Conservation (phyloP, 1,139 yeast genomes). For the Debaryomycetaceae sp. region DNA sequence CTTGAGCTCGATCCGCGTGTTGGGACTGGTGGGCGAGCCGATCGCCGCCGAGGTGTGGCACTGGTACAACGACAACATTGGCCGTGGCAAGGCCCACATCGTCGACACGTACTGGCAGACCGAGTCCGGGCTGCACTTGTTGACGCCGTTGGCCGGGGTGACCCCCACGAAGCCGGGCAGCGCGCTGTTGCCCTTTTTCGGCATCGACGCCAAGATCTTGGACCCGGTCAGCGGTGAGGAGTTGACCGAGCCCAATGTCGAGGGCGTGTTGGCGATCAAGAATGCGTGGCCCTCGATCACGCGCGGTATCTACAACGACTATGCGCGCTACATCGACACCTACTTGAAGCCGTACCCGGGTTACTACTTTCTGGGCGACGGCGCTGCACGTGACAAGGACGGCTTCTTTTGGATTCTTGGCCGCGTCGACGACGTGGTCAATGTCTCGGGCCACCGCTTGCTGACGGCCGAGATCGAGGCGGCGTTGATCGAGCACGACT, state of each 20-base stretch:
- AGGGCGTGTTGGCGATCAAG: slow-evolving; percentile 71
- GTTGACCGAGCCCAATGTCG: slow-evolving; percentile 56
- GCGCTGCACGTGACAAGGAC: slow-evolving; percentile 75
- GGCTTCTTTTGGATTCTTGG: slow-evolving; percentile 81
- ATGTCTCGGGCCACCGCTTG: slow-evolving; percentile 75
- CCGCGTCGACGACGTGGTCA: slow-evolving; percentile 79
- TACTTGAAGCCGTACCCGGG: slow-evolving; percentile 67
- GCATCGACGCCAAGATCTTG: slow-evolving; percentile 62
- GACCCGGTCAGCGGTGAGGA: slow-evolving; percentile 73
- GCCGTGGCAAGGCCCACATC: slow-evolving; percentile 69
- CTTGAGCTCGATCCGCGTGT: slow-evolving; percentile 60
- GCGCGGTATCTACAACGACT: slow-evolving; percentile 70
- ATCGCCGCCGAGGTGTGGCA: slow-evolving; percentile 93
- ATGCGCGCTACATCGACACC: slow-evolving; percentile 64
- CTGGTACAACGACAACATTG: slow-evolving; percentile 81
- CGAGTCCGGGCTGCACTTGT: slow-evolving; percentile 72
- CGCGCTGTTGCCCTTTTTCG: slow-evolving; percentile 75
- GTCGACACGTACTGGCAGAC: slow-evolving; percentile 86
- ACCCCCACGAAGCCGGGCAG: slow-evolving; percentile 79
- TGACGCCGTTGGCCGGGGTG: slow-evolving; percentile 67
- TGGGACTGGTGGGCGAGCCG: slow-evolving; percentile 91
- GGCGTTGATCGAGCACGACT: slow-evolving; percentile 64
- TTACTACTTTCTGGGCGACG: slow-evolving; percentile 75
- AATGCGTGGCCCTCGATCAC: slow-evolving; percentile 79
- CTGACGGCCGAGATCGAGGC: slow-evolving; percentile 84